Evolutionary conservation across 1,139 yeast species (phyloP), one percentile per base, ranked within the genome.

Genomic region (Yamadazyma oceani): DNA sequence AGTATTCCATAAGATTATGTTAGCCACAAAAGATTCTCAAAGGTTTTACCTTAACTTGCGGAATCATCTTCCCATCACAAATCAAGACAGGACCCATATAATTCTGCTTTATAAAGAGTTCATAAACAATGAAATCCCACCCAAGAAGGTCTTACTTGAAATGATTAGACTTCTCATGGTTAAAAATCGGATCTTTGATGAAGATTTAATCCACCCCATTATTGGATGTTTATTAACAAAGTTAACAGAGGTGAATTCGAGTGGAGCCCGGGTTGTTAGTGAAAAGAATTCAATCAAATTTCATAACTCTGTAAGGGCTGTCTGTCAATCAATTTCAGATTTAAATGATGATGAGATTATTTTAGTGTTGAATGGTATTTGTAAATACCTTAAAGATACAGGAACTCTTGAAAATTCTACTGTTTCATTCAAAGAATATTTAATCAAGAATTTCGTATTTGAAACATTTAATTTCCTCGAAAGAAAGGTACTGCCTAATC

Each of bases 291-390:
- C 31, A 11, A 54, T 52, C 3, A 46, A 45, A 21, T 58, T 62
- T 35, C 66, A 58, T 43, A 55, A 57, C 36, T 40, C 55, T 2
- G 37, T 66, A 5, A 44, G 68, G 27, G 53, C 64, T 4, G 35
- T 63, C 16, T 64, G 59, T 1, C 69, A 65, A 40, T 44, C 60
- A n/a, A 31, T 66, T 6, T 59, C 71, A 1, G 42, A 53, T n/a
- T 39, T 61, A 8, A 44, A 49, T 3, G 39, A 55, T 1, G 39
- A 42, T 1, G 45, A 51, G 17, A 38, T 51, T 2, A 9, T 24
- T 11, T 5, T 15, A 2, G 34, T 37, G 5, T 13, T 45, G 8
- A 35, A 34, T 15, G 13, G 11, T 8, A 14, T 43, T 10, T 28
- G 23, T 25, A 6, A 12, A 8, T 28, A 5, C 11, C 23, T 38